Base-by-base conservation (phyloP, 495 filamentous ascomycete species). In the Tuber brumale region DNA sequence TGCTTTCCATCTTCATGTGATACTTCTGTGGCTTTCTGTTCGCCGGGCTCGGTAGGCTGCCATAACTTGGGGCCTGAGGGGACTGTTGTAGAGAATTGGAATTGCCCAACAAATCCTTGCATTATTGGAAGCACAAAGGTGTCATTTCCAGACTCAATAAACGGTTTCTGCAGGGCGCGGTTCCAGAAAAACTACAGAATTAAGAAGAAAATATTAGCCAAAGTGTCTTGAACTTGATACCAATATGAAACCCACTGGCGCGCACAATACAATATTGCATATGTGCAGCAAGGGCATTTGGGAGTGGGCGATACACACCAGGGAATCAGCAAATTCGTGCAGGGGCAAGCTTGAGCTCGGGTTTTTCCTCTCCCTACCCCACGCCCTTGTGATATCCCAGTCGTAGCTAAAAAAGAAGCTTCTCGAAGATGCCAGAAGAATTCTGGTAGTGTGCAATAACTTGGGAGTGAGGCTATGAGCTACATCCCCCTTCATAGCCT, bases 361-460 rank as follows among this genome's bases (percentile, higher is more conserved):
- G 61, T 73, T 57, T 70, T 82, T 74, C 69, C 46, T 41, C 23
- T 77, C 79, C 45, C 43, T 73, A 31, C 41, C 69, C 81, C 80
- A 82, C 76, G 88, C 89, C 69, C 90, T 87, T 18, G 95, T 97
- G 45, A 97, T 87, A 81, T 97, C 94, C 83, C 92, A 88, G 77
- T 99, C 95, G 83, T 99, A 97, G 19, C 93, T 91, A 81, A 92
- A 99, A 85, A 90, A 97, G 85, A 97, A 97, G 83, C 92, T 97
- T 74, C 87, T 87, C 27, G 91, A 93, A 6, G 91, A 87, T 5
- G 89, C 88, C 79, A 97, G 92, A 71, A 96, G 85, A 70, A 97
- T 86, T 82, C 91, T 92, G 19, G 93, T 91, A 71, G 92, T 95
- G 23, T 92, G 88, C 42, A 99, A 85, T 71, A 97, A 84, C 84